phyloP scores from a whole-genome alignment of 306 rosid species.

The Vigna mungo region DNA sequence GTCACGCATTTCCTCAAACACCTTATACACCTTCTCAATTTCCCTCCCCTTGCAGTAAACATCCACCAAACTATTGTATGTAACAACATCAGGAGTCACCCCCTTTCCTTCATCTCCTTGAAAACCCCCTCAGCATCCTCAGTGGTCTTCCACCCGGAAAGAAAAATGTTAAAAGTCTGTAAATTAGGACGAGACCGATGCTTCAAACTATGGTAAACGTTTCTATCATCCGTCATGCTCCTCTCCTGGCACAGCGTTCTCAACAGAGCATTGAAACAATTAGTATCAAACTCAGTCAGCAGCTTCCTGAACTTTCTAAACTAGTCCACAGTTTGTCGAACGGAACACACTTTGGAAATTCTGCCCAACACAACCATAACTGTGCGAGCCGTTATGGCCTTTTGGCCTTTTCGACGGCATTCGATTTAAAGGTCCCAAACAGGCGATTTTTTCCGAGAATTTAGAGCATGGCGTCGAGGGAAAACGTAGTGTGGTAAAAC shows the following conservation, averaged over 20 bases:
- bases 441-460: slow-evolving; percentile 75
- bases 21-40: slow-evolving; percentile 71
- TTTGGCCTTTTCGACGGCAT: slow-evolving; percentile 53
- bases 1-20: slow-evolving; percentile 71
- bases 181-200: slow-evolving; percentile 65
- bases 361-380: slow-evolving; percentile 81
- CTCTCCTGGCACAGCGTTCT: slow-evolving; percentile 91
- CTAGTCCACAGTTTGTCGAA: slow-evolving; percentile 78
- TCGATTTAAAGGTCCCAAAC: slow-evolving; percentile 67
- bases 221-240: slow-evolving; percentile 91
- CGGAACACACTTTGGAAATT: slow-evolving; percentile 83
- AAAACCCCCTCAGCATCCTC: slow-evolving; percentile 89
- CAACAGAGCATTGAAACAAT: slow-evolving; percentile 78
- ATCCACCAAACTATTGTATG: slow-evolving; percentile 82
- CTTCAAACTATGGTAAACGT: slow-evolving; percentile 87
- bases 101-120: slow-evolving; percentile 81
- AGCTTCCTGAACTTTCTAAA: slow-evolving; percentile 76
- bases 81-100: slow-evolving; percentile 75
- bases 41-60: slow-evolving; percentile 81
- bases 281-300: slow-evolving; percentile 61
- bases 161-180: slow-evolving; percentile 81
- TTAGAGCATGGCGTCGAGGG: slow-evolving; percentile 85
- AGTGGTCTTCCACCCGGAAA: slow-evolving; percentile 85
- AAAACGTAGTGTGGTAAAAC: slow-evolving; percentile 71
- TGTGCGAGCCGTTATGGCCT: slow-evolving; percentile 64